These are phyloP conservation scores for Chlorella sp. DNA, from an alignment of 139 green algal species.

Conservation along the genomic window DNA sequence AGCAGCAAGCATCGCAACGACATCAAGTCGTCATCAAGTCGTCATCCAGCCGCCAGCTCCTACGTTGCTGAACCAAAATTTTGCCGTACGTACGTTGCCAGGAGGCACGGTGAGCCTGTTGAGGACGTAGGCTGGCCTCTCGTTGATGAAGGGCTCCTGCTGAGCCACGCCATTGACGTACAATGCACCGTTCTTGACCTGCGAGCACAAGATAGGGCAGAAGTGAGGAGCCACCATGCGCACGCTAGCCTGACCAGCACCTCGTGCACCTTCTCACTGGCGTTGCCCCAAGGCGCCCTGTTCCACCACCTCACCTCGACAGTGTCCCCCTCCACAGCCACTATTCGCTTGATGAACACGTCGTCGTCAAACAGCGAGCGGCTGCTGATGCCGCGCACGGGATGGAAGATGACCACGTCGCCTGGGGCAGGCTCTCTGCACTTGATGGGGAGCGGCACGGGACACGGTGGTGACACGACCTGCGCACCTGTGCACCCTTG, in stretches of 20 bases:
- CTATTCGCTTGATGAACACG: conserved; percentile 97
- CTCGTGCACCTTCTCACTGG: too few relatives aligned
- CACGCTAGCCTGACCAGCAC: too few relatives aligned
- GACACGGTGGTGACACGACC: too few relatives aligned
- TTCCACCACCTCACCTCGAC: conserved; percentile 86
- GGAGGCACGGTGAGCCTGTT: conserved; percentile 58
- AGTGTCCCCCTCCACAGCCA: conserved; percentile 80
- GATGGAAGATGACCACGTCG: conserved; percentile 97
- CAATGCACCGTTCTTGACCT: conserved; percentile 77
- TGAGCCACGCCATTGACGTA: conserved; percentile 77
- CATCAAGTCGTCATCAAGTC: too few relatives aligned
- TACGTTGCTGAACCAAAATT: too few relatives aligned
- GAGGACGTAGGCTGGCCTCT: conserved; percentile 72
- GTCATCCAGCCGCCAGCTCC: neutral
- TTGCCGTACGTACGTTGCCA: conserved; percentile 47
- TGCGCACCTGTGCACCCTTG: too few relatives aligned
- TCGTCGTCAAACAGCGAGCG: conserved; percentile 60
- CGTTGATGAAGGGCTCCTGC: conserved; percentile 80
- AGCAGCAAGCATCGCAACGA: too few relatives aligned
- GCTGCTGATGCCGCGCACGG: conserved; percentile 17
- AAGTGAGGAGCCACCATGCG: too few relatives aligned
- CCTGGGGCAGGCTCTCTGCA: conserved; percentile 53
- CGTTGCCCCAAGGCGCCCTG: too few relatives aligned
- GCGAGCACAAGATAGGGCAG: neutral
- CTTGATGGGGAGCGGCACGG: too few relatives aligned